Evolutionary conservation across 805 yeast species (phyloP), one percentile per base, ranked within the genome.

Genomic region (Cyberlindnera galapagoensis): DNA sequence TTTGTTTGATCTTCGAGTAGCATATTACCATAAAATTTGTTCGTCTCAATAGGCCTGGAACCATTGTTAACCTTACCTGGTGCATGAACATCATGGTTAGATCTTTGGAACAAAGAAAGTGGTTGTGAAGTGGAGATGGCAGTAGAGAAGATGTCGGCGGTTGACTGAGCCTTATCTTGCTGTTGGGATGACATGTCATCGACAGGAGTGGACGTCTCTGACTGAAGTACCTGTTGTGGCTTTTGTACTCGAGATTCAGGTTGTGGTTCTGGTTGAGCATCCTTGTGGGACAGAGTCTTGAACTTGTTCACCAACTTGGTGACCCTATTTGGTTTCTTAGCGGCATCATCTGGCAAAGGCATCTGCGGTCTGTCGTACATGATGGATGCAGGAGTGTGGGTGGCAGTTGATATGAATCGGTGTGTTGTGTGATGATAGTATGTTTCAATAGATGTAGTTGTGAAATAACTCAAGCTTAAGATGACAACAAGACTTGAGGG

Each of bases 11-110:
- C 66, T 1, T 69, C 86, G 21, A 84, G 64, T 9, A 83, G 55
- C 54, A 84, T 57, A 56, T 84, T 84, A 22, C 81, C 79, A 52
- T 77, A 84, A 49, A 83, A 84, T 49, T 83, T 82, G 54, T 84
- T 84, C 7, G 94, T 83, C 39, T 78, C 78, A 18, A 79, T 64
- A 2, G 86, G 79, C 8, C 39, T 39, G 24, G 39, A 29, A 21
- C 39, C 40, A 21, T 48, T 49, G 14, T 40, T 24, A 18, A 49
- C 39, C 26, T 43, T 49, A 7, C 42, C 14, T 9, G 65, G 66
- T 13, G 44, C 28, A 9, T 44, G 19, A 14, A 54, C 46, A 18
- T 44, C 49, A 30, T 59, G 67, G 2, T 33, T 27, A 15, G 44
- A 41, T 38, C 39, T 33, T 47, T 52, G 13, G 49, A 71, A 76